A percentile compares a stretch with the other conserved stretches of the same genome.
Conservation (phyloP, 2,329 filamentous ascomycete species). For the Aspergillus sp. region DNA sequence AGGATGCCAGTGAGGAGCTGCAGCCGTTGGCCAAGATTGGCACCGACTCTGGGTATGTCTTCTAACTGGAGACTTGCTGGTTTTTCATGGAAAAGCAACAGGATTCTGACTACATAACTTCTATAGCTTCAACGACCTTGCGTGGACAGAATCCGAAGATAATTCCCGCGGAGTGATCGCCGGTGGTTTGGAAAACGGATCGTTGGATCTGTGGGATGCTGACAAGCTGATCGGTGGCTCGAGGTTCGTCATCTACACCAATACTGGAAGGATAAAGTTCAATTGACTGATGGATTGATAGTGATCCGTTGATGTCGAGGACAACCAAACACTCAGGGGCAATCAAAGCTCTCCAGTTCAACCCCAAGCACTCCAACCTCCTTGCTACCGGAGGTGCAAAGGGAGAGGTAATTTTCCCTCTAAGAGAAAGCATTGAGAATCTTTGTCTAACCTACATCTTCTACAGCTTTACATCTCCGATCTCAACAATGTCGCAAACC, state of each 20-base stretch:
- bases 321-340: constrained; percentile 86
- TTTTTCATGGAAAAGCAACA: not conserved
- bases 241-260: constrained; percentile 36
- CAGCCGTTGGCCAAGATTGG: constrained; percentile 77
- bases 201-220: constrained; percentile 90
- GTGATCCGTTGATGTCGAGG: constrained; percentile 77
- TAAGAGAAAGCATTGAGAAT: not conserved
- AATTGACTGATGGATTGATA: constrained; percentile 20
- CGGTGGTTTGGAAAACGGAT: constrained; percentile 89
- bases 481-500: constrained; percentile 80
- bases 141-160: constrained; percentile 80
- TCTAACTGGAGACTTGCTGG: not conserved
- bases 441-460: constrained; percentile 5
- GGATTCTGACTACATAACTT: constrained; percentile 16
- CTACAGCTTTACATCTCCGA: constrained; percentile 80
- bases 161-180: constrained; percentile 86
- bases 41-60: constrained; percentile 77
- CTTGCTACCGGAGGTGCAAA: constrained; percentile 90
- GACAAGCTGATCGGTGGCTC: constrained; percentile 56
- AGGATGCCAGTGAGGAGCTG: constrained; percentile 73
- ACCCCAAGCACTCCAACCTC: constrained; percentile 84
- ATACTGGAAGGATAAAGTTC: not conserved
- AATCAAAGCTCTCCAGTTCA: constrained; percentile 95
- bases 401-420: constrained; percentile 57
- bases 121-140: constrained; percentile 88